phyloP scores from a whole-genome alignment of 2,329 filamentous ascomycete genomes.

The Trichoderma simmonsii region DNA sequence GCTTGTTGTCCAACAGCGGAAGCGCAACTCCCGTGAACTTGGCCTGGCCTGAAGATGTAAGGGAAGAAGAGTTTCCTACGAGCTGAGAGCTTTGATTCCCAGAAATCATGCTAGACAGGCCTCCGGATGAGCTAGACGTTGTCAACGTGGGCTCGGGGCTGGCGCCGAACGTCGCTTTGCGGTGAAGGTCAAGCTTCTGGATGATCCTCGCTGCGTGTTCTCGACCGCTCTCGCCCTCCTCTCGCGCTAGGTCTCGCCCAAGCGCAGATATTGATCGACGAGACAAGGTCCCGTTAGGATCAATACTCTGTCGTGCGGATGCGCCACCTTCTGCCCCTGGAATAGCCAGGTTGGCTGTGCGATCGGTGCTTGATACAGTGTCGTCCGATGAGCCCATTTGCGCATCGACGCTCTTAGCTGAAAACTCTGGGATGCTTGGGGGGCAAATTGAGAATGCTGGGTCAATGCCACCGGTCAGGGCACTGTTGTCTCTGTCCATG shows the following conservation, averaged over 20 bases:
- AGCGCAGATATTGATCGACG: constrained; percentile 57
- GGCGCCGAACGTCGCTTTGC: constrained; percentile 64
- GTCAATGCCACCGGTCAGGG: constrained; percentile 51
- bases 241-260: constrained; percentile 47
- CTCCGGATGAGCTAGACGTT: constrained; percentile 47
- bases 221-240: constrained; percentile 70
- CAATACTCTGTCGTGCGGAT: constrained; percentile 66
- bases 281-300: constrained; percentile 53
- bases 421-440: constrained; percentile 85
- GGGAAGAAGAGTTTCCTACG: constrained; percentile 51
- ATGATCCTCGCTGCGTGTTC: constrained; percentile 88
- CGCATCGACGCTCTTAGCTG: constrained; percentile 71
- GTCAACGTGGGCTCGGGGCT: constrained; percentile 38
- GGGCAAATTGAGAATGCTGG: constrained; percentile 91
- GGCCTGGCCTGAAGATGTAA: constrained; percentile 29
- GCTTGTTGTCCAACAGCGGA: constrained; percentile 43
- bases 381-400: constrained; percentile 57
- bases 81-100: constrained; percentile 56
- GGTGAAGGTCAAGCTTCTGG: constrained; percentile 85
- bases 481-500: constrained; percentile 49
- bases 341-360: constrained; percentile 61
- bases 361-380: constrained; percentile 52
- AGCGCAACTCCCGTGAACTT: constrained; percentile 32
- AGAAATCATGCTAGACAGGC: constrained; percentile 82
- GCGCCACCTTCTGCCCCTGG: constrained; percentile 55